phyloP scores from a whole-genome alignment of 129 eudicot species.

The Artemisia tridentata region DNA sequence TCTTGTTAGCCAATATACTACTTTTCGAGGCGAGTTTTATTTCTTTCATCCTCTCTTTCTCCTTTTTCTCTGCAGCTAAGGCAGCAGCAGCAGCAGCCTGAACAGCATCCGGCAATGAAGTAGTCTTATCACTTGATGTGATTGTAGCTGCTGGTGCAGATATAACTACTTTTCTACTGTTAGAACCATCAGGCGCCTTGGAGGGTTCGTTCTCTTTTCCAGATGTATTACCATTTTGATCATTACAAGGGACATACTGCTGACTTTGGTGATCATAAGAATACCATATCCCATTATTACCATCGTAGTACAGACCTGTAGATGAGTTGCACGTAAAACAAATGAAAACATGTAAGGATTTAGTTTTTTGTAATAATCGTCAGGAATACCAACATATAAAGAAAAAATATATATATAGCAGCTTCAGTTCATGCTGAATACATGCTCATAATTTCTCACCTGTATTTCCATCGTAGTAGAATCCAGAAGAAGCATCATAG shows the following conservation, averaged over 20 bases:
- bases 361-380: not conserved
- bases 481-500: constrained; percentile 93
- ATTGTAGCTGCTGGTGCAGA: constrained; percentile 94
- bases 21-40: constrained; percentile 93
- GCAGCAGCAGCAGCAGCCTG: constrained; percentile 98
- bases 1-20: constrained; percentile 86
- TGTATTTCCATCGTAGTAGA: constrained; percentile 94
- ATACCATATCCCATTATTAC: constrained; percentile 94
- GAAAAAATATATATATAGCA: not conserved
- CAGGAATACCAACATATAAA: not conserved
- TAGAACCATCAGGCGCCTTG: constrained; percentile 53
- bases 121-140: constrained; percentile 57
- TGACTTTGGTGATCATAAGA: constrained; percentile 82
- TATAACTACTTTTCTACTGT: constrained; percentile 65
- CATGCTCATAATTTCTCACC: constrained; percentile 36
- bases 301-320: constrained; percentile 92
- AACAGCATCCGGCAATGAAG: constrained; percentile 86
- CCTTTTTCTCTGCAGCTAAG: constrained; percentile 90
- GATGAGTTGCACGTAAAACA: constrained; percentile 13
- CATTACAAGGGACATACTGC: constrained; percentile 76
- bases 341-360: not conserved
- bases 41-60: constrained; percentile 80
- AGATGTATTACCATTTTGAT: constrained; percentile 58
- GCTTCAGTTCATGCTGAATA: no score
- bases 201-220: constrained; percentile 50